Percentiles rank a stretch among this genome's conserved stretches.
phyloP scores from a whole-genome alignment of 257 asterid species.

The Solanum okadae region DNA sequence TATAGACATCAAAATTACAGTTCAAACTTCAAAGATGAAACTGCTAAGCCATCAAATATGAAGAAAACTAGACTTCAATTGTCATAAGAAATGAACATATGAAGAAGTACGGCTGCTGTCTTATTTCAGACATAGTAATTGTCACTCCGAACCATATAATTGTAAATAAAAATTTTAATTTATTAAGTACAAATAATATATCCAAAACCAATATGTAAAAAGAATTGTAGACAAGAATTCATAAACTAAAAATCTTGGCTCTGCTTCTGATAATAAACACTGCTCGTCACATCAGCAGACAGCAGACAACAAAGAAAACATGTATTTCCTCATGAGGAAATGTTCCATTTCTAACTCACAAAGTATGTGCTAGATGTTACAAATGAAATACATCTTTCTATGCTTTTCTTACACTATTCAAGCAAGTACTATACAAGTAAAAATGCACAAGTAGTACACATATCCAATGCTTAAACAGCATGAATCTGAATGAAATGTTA shows the following conservation, averaged over 20 bases:
- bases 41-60: background rate
- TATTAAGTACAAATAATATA: background rate
- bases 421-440: background rate
- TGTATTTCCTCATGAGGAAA: background rate
- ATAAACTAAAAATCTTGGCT: background rate
- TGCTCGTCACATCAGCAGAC: background rate
- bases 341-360: background rate
- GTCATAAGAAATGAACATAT: background rate
- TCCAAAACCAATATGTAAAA: background rate
- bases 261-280: background rate
- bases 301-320: background rate
- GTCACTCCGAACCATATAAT: background rate
- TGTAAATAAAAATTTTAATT: background rate
- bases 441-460: conserved; percentile 5
- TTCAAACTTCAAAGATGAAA: background rate
- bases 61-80: background rate
- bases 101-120: background rate
- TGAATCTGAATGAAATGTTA: background rate
- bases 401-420: background rate
- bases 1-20: background rate
- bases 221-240: background rate
- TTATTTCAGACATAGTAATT: background rate
- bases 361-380: background rate
- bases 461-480: background rate
- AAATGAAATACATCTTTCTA: background rate